Base-by-base conservation (phyloP, 306 rosid genomes). In the Lotus japonicus region DNA sequence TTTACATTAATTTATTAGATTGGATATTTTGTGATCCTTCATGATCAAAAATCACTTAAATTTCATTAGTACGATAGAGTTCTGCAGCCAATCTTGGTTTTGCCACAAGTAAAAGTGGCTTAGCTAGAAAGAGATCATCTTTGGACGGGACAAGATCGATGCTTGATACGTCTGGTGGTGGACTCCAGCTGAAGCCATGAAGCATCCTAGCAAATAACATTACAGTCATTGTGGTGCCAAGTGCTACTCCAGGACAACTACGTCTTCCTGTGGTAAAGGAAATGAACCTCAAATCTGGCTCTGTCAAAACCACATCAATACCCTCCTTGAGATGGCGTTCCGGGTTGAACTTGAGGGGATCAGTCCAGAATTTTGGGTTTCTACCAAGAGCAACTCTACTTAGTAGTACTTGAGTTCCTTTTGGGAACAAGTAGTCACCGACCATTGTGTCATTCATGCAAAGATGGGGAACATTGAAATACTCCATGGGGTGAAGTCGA, bases 351-450 rank as follows among this genome's bases (percentile, higher is more conserved):
- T 36, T 41, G n/a, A 57, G 5, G 0, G 74, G 79, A 0, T 84
- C 72, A 1, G 63, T 51, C 84, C 86, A 84, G 0, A 71, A 49
- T 0, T 8, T 49, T 0, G 77, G 79, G 18, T 79, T 70, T 4
- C 63, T 67, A 0, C 81, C 70, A 0, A 84, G 13, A 0, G 72
- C 79, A 1, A 12, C 3, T 5, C 84, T 68, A 23, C 84, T 81
- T 2, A 84, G 3, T 0, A 76, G 0, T 0, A 82, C 64, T 12
- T 58, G 68, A 9, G 86, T 82, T 0, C 83, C 83, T 16, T 85
- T 79, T 3, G 84, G 81, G 50, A 85, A 76, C 42, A 76, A 73
- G 71, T 82, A 77, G 21, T 71, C 67, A 0, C 81, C 36, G 36
- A 82, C 83, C 2, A 53, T 3, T 0, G 63, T 43, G 12, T 85